Base-by-base conservation (phyloP, 1,284 basidiomycete species). In the Puccinia novopanici region DNA sequence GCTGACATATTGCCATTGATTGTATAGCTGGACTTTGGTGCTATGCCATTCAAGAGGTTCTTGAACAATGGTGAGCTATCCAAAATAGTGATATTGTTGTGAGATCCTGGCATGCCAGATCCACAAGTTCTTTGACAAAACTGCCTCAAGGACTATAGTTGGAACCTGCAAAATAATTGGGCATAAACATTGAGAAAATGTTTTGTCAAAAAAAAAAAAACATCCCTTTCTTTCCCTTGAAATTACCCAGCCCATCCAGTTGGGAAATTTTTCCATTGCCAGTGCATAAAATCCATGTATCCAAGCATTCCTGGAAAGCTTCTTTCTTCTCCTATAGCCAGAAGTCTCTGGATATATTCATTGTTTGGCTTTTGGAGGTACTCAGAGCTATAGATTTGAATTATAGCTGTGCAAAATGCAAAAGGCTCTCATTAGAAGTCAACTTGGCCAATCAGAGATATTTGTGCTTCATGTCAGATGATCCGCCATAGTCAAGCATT, bases 241-340 rank as follows among this genome's bases (percentile, higher is more conserved):
- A n/a, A n/a, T n/a, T n/a, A n/a, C n/a, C n/a, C n/a, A n/a, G n/a
- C n/a, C n/a, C n/a, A n/a, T n/a, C n/a, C n/a, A n/a, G n/a, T n/a
- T n/a, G n/a, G n/a, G n/a, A n/a, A n/a, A n/a, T n/a, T n/a, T n/a
- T n/a, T n/a, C n/a, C n/a, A n/a, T n/a, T n/a, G 6, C 19, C 6
- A 5, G 8, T 15, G 30, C 9, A 63, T 15, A 15, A 45, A 50
- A 72, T 72, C 70, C 5, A 72, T 6, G 17, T 10, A 37, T 8
- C 42, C 70, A 50, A 52, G 45, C 45, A 50, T 52, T 2, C 50
- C 70, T 48, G 70, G 70, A 54, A 72, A 72, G 13, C 50, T 48
- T 24, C 70, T 34, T 12, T 50, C 12, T 40, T 52, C 70, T 22
- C 40, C 40, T 8, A 68, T 68, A 19, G 59, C 5, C 6, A 63